Evolutionary conservation across 768 basidiomycete genomes (phyloP), one percentile per base, ranked within the genome.

Genomic region (Cyclocybe aegerita): DNA sequence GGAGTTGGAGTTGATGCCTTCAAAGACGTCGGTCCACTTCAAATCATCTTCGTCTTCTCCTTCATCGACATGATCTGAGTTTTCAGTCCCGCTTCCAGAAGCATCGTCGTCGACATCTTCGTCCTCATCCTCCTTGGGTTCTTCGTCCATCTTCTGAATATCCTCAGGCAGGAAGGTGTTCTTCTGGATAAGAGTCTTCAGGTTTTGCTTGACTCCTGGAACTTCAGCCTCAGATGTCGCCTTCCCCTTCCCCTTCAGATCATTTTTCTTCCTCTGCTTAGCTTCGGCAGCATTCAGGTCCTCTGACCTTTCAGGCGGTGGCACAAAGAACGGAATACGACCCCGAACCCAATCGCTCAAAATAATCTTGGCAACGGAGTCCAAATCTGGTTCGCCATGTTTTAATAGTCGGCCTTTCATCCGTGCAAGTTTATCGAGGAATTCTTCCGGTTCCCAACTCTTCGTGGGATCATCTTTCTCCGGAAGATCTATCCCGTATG

Each of bases 341-440:
- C 96, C 97, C 40, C 97, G 77, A 51, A 98, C 93, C 96, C 96
- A 98, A 67, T 98, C 97, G 66, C 86, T 91, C 62, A 99, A 70
- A 41, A 98, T 74, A 66, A 99, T 95, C 74, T 95, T 98, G 30
- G 96, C 89, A 29, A 95, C 93, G 3, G 89, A 81, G 62, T 98
- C 91, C 39, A 87, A 65, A 68, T 97, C 94, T 2, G 96, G 92
- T 67, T 98, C 96, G 52, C 97, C 97, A 43, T 93, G 92, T 62
- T 93, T 94, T 54, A 96, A 76, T 49, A 98, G 73, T 46, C 95
- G 86, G 1, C 96, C 96, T 63, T 89, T 92, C 82, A 90, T 90
- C 55, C 90, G 78, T 9, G 95, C 97, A 31, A 99, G 78, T 58
- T 81, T 77, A 61, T 89, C 86, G 52, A 99, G 73, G 65, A 98